Evolutionary conservation across 2,329 filamentous ascomycete species (phyloP), one percentile per base, ranked within the genome.

Genomic region (Colletotrichum sp.): DNA sequence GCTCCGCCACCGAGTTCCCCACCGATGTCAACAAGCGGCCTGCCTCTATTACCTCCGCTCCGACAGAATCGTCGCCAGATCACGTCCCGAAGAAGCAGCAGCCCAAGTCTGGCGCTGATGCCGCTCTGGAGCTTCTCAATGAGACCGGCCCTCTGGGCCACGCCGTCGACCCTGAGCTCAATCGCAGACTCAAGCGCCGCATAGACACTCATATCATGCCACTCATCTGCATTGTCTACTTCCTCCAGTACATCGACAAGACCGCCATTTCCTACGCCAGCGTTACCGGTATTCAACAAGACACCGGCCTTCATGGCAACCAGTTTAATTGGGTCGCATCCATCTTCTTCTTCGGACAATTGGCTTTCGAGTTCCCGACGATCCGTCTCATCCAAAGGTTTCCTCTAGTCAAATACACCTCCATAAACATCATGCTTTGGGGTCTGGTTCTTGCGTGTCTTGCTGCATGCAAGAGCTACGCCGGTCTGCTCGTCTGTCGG

Each of bases 161-260:
- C 24, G 55, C 67, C 12, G 63, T 75, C 24, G 76, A 78, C 47
- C 75, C 74, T 4, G 75, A 76, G 29, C 66, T 76, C 33, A 78
- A 77, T 16, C 82, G 80, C 33, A 81, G 80, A 6, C 85, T 90
- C 4, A 74, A 91, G 69, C 83, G 85, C 29, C 91, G 90, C 78
- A 91, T 92, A 72, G 90, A 92, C 78, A 82, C 81, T 75, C 82
- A 83, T 21, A 81, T 92, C 13, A 86, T 92, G n/a, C 89, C 90
- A 0, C 80, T 92, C 9, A 80, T 92, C 11, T 91, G 91, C 73
- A 76, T 87, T 54, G 90, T 87, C 0, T 92, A 92, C 77, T 87
- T 88, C 80, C 79, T 92, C 73, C 90, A 90, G 77, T 91, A 91
- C 74, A 90, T 92, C 83, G 90, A 92, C 80, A 92, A 92, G 78